Base-by-base conservation (phyloP, 1,284 basidiomycete genomes). In the Schizophyllum commune region DNA sequence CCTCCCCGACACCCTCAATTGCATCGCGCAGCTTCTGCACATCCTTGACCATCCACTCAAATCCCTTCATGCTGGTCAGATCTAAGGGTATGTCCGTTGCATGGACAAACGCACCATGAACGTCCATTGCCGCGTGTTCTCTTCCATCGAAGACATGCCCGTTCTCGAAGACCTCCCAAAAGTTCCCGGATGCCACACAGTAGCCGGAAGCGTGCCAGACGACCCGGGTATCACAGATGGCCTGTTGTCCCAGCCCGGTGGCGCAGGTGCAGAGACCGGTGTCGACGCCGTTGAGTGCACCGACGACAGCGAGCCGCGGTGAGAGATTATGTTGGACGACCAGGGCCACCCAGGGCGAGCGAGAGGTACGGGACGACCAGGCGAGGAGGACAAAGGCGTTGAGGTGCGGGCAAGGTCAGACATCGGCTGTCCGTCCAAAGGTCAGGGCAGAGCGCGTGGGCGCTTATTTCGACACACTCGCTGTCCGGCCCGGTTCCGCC, bases 1-100 rank as follows among this genome's bases (percentile, higher is more conserved):
- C 59, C 20, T 66, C 67, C 20, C 67, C 67, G 52, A 66, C 67
- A n/a, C 72, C 73, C 67, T 81, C 85, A 2, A 86, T 75, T 64
- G 78, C 82, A 61, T 85, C 78, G 55, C 74, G 75, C 57, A 88
- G 72, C 61, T 80, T 84, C 61, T 76, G 74, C 3, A 85, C 78
- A 68, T 86, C 79, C 32, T 77, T 75, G n/a, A 87, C 76, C 8
- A 78, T 72, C 85, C 85, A 88, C 70, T 88, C 85, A 64, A 87
- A 85, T 1, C 85, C 85, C 85, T 88, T 60, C 13, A 27, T 27
- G 27, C 27, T 27, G 27, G 57, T 53, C 55, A 22, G 47, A 27
- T n/a, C 22, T 53, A 59, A 2, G 52, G 33, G 58, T 20, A 52
- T 63, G 52, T n/a, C 3, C 55, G 19, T 56, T 55, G 53, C n/a